A percentile compares a stretch with the other conserved stretches of the same genome.
Conservation (phyloP, 202 grass and related monocot species). For the Eragrostis tef region DNA sequence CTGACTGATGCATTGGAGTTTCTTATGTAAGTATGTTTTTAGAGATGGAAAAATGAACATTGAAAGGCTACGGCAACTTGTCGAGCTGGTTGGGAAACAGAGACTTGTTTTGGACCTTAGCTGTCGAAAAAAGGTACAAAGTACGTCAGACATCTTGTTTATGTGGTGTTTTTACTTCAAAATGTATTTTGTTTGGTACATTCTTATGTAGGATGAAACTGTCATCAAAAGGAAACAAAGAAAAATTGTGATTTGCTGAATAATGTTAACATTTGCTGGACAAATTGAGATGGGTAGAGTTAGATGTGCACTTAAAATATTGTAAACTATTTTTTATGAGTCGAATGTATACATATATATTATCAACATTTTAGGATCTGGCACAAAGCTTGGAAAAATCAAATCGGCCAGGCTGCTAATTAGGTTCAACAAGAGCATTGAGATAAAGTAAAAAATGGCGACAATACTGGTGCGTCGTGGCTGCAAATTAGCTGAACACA, state of each 20-base stretch:
- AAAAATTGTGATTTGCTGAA: not conserved
- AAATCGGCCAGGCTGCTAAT: not conserved
- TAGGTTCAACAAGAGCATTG: not conserved
- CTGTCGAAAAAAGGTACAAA: conserved; percentile 82
- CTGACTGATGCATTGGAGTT: conserved; percentile 26
- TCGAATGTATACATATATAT: not conserved
- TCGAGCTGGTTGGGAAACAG: conserved; percentile 70
- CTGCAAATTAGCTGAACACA: not conserved
- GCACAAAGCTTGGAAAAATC: not conserved
- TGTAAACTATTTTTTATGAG: not conserved
- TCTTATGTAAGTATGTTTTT: conserved; percentile 81
- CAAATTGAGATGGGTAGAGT: not conserved
- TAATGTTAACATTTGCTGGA: not conserved
- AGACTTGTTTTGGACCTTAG: conserved; percentile 95
- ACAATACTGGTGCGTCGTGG: not conserved
- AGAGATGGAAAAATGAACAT: conserved; percentile 81
- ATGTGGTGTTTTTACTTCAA: not conserved
- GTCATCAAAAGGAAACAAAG: not conserved
- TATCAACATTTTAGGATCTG: not conserved
- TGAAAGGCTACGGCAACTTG: conserved; percentile 71
- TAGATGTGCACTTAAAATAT: not conserved
- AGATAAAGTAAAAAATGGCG: not conserved
- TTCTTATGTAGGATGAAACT: not conserved
- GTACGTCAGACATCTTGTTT: conserved; percentile 11
- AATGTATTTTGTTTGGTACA: not conserved